phyloP scores from a whole-genome alignment of 495 filamentous ascomycete species.

The Aspergillus coremiiformis region DNA sequence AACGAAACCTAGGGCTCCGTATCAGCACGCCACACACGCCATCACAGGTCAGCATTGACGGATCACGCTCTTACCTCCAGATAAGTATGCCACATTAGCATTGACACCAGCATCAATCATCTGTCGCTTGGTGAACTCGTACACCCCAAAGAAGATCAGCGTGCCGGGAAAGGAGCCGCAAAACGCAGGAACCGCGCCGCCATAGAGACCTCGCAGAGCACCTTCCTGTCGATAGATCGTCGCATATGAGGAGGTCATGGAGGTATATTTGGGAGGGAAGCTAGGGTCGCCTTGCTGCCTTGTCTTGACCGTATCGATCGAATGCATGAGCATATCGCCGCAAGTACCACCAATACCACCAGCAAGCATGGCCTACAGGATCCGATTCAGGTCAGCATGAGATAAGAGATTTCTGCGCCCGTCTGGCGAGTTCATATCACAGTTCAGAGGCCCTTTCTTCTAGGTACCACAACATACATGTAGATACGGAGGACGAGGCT shows the following conservation, averaged over 20 bases:
- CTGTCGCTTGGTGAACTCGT: slow-evolving; percentile 87
- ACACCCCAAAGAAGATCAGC: slow-evolving; percentile 89
- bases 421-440: neutral
- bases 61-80: slow-evolving; percentile 52
- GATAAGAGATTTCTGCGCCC: neutral
- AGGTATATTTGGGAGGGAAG: slow-evolving; percentile 83
- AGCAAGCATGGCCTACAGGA: slow-evolving; percentile 77
- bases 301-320: slow-evolving; percentile 98
- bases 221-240: slow-evolving; percentile 93
- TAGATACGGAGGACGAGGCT: slow-evolving; percentile 54
- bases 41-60: neutral
- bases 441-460: neutral
- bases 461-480: slow-evolving; percentile 46
- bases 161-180: slow-evolving; percentile 92
- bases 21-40: neutral
- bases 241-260: slow-evolving; percentile 78
- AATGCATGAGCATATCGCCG: slow-evolving; percentile 98
- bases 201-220: slow-evolving; percentile 79
- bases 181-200: slow-evolving; percentile 82
- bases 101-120: slow-evolving; percentile 79
- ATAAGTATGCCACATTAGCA: slow-evolving; percentile 73
- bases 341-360: slow-evolving; percentile 85
- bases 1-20: slow-evolving; percentile 58
- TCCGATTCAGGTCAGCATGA: neutral
- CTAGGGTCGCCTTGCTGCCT: slow-evolving; percentile 93